Evolutionary conservation across 2,329 filamentous ascomycete genomes (phyloP).

Genomic region (Exutisphaerella laricina): DNA sequence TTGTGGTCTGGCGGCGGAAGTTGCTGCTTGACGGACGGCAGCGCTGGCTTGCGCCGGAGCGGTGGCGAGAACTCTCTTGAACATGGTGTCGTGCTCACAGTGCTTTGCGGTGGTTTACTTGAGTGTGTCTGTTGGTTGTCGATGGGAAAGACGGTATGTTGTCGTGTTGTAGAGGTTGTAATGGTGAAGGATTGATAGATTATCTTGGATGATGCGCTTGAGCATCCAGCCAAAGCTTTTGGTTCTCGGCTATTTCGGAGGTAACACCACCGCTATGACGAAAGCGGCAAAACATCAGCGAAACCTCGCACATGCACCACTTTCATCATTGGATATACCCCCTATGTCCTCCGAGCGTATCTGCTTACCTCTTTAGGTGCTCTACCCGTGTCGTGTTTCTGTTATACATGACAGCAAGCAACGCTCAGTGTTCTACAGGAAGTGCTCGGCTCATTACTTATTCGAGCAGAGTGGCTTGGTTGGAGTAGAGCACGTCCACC

Average conservation of each 20-base stretch:
- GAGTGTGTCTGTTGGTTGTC: background rate
- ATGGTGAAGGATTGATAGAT: background rate
- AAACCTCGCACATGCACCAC: background rate
- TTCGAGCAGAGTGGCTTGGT: slow-evolving; percentile 93
- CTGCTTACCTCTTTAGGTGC: slow-evolving; percentile 3
- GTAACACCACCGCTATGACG: background rate
- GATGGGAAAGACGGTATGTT: background rate
- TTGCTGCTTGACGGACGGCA: slow-evolving; percentile 44
- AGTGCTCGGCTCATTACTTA: slow-evolving; percentile 41
- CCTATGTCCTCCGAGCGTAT: slow-evolving; percentile 1
- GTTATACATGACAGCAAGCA: slow-evolving; percentile 7
- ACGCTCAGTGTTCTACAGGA: background rate
- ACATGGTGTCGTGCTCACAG: slow-evolving; percentile 42
- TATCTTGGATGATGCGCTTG: slow-evolving; percentile 1
- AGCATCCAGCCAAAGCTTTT: background rate
- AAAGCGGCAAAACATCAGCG: background rate
- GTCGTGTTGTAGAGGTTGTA: background rate
- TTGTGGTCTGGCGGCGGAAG: slow-evolving; percentile 44
- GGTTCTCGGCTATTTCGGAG: background rate
- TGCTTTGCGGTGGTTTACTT: background rate
- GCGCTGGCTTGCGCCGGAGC: slow-evolving; percentile 50
- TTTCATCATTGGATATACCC: slow-evolving; percentile 2
- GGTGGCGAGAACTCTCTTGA: slow-evolving; percentile 51
- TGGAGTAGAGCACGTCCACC: slow-evolving; percentile 94
- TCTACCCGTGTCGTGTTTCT: slow-evolving; percentile 4